A percentile compares a stretch with the other conserved stretches of the same genome.
Evolutionary conservation across 2,329 filamentous ascomycete species (phyloP).

Genomic region (Neopestalotiopsis clavispora): DNA sequence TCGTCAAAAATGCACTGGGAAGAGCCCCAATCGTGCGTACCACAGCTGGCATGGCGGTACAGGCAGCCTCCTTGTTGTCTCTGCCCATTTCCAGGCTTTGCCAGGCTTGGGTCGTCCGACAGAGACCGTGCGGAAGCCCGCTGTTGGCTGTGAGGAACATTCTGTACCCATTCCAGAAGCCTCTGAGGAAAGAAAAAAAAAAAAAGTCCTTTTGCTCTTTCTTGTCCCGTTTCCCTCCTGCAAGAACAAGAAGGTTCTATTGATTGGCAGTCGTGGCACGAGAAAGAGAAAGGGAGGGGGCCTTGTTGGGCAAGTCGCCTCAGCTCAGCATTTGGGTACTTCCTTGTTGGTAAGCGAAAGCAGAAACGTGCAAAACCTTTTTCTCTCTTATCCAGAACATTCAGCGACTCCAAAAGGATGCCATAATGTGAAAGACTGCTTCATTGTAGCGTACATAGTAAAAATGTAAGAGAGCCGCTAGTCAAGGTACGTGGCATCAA

Average conservation of each 20-base stretch:
- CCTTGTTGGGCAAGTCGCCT: conserved; percentile 12
- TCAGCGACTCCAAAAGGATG: background rate
- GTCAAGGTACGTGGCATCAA: background rate
- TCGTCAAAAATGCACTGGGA: background rate
- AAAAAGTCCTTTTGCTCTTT: background rate
- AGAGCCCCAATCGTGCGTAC: background rate
- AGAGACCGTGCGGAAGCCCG: background rate
- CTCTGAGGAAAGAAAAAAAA: background rate
- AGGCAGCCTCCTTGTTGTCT: background rate
- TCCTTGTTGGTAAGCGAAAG: conserved; percentile 3
- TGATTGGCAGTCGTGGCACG: background rate
- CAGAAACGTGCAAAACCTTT: background rate
- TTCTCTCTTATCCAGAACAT: background rate
- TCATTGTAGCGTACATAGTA: conserved; percentile 5
- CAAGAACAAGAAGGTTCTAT: conserved; percentile 15
- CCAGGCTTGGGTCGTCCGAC: background rate
- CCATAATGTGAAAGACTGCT: background rate
- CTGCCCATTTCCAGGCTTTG: background rate
- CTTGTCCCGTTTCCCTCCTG: background rate
- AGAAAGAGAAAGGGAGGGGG: background rate
- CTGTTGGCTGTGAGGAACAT: conserved; percentile 4
- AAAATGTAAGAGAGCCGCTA: background rate
- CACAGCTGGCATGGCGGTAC: background rate
- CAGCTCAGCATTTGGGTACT: background rate
- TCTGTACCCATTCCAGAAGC: conserved; percentile 18